Evolutionary conservation across 176 grass and related monocot genomes (phyloP).

Genomic region (Rhynchospora pubera): DNA sequence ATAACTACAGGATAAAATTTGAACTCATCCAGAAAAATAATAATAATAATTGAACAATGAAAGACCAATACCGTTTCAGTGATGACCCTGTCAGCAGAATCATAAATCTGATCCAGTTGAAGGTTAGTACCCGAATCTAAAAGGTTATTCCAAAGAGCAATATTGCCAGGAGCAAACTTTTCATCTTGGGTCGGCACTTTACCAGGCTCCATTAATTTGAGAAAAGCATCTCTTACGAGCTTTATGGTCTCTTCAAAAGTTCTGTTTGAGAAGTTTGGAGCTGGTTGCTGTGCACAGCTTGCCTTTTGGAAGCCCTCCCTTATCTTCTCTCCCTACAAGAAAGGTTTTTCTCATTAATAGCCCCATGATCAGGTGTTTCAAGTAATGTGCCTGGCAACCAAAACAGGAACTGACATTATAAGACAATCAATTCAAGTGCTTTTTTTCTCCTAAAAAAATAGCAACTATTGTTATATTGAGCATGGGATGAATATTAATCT

Average conservation of each 20-base stretch:
- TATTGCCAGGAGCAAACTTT: conserved; percentile 37
- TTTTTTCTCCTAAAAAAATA: not conserved
- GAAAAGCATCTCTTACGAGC: conserved; percentile 34
- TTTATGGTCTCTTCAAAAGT: conserved; percentile 36
- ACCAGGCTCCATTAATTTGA: conserved; percentile 31
- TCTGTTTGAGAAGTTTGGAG: conserved; percentile 27
- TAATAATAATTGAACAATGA: conserved; percentile 2
- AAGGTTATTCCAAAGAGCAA: conserved; percentile 71
- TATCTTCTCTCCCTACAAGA: conserved; percentile 43
- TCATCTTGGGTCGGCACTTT: conserved; percentile 20
- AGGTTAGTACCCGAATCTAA: conserved; percentile 47
- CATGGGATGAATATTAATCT: not conserved
- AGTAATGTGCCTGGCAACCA: not conserved
- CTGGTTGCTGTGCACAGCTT: conserved; percentile 11
- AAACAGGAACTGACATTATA: not conserved
- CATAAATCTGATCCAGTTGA: conserved; percentile 47
- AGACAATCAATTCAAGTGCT: not conserved
- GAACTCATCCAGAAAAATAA: not conserved
- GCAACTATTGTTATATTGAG: not conserved
- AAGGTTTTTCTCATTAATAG: not conserved
- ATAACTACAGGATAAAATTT: not conserved
- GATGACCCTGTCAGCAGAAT: conserved; percentile 41
- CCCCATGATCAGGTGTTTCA: not conserved
- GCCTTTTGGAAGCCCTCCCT: conserved; percentile 24
- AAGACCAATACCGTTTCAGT: conserved; percentile 39